Conservation (phyloP, 1,284 basidiomycete genomes). For the Malassezia cuniculi region DNA sequence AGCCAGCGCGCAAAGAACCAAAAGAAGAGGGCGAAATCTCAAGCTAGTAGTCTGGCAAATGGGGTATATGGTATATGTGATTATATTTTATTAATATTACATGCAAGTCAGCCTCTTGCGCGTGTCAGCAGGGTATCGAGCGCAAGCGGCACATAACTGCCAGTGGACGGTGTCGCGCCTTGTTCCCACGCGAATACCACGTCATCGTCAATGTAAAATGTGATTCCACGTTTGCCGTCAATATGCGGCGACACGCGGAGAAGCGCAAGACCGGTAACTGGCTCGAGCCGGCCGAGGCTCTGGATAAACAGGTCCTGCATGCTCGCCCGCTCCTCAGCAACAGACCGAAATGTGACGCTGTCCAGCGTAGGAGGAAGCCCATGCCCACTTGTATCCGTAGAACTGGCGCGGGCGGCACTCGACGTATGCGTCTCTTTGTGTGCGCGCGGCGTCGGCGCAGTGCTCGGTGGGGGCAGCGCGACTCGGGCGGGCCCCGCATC, state of each 20-base stretch:
- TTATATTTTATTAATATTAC: not conserved
- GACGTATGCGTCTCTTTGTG: too few relatives aligned
- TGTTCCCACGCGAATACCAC: conserved; percentile 41
- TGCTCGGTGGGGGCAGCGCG: conserved; percentile 53
- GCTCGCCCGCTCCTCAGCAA: conserved; percentile 76
- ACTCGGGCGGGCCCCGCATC: conserved; percentile 49
- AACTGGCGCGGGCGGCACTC: not conserved
- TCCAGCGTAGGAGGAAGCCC: conserved; percentile 12
- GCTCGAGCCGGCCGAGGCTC: conserved; percentile 67
- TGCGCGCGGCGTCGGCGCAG: conserved; percentile 14
- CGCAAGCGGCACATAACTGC: conserved; percentile 6
- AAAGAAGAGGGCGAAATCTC: conserved; percentile 6
- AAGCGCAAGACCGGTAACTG: conserved; percentile 64
- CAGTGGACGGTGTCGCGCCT: not conserved
- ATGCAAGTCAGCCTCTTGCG: too few relatives aligned
- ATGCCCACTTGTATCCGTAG: not conserved
- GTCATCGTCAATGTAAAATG: conserved; percentile 74
- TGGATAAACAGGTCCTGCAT: conserved; percentile 75
- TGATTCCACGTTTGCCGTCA: conserved; percentile 69
- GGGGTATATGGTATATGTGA: not conserved
- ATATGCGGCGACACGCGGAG: conserved; percentile 64
- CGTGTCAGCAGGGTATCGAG: conserved; percentile 7
- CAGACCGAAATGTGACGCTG: conserved; percentile 61
- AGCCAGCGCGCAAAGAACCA: not conserved
- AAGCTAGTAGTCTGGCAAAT: conserved; percentile 4